phyloP scores from a whole-genome alignment of 2,329 filamentous ascomycete genomes.

The Talaromyces sp. region DNA sequence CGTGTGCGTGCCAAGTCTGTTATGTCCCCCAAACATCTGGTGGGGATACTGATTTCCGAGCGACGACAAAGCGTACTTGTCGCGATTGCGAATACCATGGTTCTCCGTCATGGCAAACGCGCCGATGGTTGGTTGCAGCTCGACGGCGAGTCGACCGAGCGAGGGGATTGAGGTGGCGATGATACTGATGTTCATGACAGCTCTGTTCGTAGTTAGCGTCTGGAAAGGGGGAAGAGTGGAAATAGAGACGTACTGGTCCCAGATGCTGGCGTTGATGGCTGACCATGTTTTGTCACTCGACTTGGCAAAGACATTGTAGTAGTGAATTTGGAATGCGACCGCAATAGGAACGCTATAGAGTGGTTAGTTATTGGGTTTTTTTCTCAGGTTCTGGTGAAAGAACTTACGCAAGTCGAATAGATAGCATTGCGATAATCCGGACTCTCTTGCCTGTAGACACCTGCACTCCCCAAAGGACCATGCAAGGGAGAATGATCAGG shows the following conservation, averaged over 20 bases:
- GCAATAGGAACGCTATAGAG: slow-evolving; percentile 2
- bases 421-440: slow-evolving; percentile 16
- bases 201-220: slow-evolving; percentile 1
- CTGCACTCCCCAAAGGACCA: slow-evolving; percentile 16
- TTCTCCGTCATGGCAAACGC: slow-evolving; percentile 11
- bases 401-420: slow-evolving; percentile 14
- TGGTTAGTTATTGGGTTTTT: not conserved
- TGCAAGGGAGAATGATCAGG: slow-evolving; percentile 15
- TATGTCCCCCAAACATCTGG: not conserved
- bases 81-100: slow-evolving; percentile 7
- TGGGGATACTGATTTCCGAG: slow-evolving; percentile 8
- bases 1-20: slow-evolving; percentile 8
- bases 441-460: slow-evolving; percentile 14
- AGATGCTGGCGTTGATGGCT: slow-evolving; percentile 13
- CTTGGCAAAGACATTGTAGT: slow-evolving; percentile 13
- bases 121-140: slow-evolving; percentile 13
- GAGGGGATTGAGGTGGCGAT: slow-evolving; percentile 22
- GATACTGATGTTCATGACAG: slow-evolving; percentile 21
- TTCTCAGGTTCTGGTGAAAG: too few relatives aligned
- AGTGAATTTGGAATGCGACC: slow-evolving; percentile 15
- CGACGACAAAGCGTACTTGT: slow-evolving; percentile 9
- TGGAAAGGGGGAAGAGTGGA: not conserved
- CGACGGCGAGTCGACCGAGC: slow-evolving; percentile 22
- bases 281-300: slow-evolving; percentile 15
- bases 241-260: slow-evolving; percentile 13